Percentiles rank a stretch among this genome's conserved stretches.
These are phyloP conservation scores for Rosa multiflora DNA, from an alignment of 306 rosid genomes.

Conservation along the genomic window DNA sequence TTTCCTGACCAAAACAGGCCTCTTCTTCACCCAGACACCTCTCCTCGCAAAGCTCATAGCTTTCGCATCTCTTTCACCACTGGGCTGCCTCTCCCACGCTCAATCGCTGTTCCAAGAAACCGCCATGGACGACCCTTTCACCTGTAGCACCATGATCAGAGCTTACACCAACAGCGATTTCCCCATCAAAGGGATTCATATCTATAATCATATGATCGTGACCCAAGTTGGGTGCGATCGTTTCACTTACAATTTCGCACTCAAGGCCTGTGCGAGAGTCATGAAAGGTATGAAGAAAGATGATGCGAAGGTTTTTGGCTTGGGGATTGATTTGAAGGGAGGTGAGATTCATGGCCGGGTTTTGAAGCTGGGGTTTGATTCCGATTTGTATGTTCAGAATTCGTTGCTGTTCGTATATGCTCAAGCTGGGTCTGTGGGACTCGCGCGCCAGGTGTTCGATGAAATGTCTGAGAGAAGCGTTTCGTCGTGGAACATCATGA, in stretches of 20 bases:
- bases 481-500: conserved; percentile 71
- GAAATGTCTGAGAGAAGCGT: conserved; percentile 47
- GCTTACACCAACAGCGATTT: conserved; percentile 51
- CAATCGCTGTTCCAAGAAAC: conserved; percentile 53
- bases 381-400: conserved; percentile 41
- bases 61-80: conserved; percentile 51
- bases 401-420: conserved; percentile 55
- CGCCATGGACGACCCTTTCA: conserved; percentile 43
- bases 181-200: conserved; percentile 44
- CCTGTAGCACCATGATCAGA: conserved; percentile 62
- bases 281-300: conserved; percentile 32
- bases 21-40: conserved; percentile 24
- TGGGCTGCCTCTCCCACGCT: conserved; percentile 58
- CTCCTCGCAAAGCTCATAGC: conserved; percentile 35
- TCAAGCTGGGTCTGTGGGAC: conserved; percentile 37
- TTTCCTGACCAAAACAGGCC: conserved; percentile 45
- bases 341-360: conserved; percentile 53
- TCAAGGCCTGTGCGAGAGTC: conserved; percentile 63
- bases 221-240: conserved; percentile 33
- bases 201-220: conserved; percentile 47
- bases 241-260: conserved; percentile 55
- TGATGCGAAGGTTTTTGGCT: conserved; percentile 6
- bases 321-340: conserved; percentile 48
- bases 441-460: conserved; percentile 53
- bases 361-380: conserved; percentile 48